Evolutionary conservation across 768 basidiomycete genomes (phyloP).

Genomic region (Exidia glandulosa): DNA sequence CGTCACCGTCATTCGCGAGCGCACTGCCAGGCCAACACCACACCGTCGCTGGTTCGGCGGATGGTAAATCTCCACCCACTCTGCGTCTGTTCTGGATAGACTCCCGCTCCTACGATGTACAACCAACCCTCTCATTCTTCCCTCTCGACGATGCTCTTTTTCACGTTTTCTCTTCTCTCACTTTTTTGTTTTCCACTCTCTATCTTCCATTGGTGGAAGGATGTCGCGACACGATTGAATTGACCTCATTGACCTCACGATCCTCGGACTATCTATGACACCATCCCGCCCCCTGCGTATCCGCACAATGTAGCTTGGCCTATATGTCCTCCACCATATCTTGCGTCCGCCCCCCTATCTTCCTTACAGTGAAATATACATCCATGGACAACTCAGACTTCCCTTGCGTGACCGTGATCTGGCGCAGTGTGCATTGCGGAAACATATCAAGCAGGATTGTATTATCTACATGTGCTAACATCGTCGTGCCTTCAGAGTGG

Average conservation of each 20-base stretch:
- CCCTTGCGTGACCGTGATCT: no score
- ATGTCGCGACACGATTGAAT: background rate
- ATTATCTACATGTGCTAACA: no score
- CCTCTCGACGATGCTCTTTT: no score
- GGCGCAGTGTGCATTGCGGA: no score
- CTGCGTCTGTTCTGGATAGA: background rate
- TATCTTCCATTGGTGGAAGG: background rate
- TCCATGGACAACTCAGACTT: no score
- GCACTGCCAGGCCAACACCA: background rate
- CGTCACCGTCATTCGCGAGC: slow-evolving; percentile 11
- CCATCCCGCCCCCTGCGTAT: no score
- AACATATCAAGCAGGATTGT: no score
- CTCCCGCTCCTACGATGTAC: background rate
- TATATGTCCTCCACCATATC: background rate
- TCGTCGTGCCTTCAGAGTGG: no score
- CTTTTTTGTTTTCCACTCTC: background rate
- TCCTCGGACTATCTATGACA: background rate
- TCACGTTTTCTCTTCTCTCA: background rate
- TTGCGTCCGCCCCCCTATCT: background rate
- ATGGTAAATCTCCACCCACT: no score
- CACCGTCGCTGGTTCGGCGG: background rate
- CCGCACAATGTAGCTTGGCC: background rate
- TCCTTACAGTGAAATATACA: background rate
- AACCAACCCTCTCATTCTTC: no score
- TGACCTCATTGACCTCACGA: background rate